phyloP scores from a whole-genome alignment of 1,284 basidiomycete genomes.

The Cystobasidium slooffiae region DNA sequence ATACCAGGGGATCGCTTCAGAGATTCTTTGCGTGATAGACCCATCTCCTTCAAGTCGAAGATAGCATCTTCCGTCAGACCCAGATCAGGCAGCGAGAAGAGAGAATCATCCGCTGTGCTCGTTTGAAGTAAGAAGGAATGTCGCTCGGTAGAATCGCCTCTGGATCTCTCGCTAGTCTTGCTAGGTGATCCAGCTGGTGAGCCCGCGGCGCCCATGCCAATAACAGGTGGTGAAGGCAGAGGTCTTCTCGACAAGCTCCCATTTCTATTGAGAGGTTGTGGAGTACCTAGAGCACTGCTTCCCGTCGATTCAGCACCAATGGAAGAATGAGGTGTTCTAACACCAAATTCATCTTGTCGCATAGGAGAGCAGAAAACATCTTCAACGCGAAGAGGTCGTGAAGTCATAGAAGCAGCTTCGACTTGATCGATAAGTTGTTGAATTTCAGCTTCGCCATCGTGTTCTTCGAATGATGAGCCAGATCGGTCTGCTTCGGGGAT shows the following conservation, averaged over 20 bases:
- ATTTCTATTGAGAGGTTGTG: conserved; percentile 30
- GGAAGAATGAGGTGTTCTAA: conserved; percentile 34
- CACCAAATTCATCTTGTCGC: conserved; percentile 31
- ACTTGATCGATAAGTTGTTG: conserved; percentile 38
- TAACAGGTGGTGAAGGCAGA: conserved; percentile 38
- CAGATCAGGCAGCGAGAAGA: conserved; percentile 37
- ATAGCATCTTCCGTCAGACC: conserved; percentile 13
- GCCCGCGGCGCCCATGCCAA: not conserved
- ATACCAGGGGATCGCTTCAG: conserved; percentile 34
- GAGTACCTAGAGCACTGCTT: conserved; percentile 22
- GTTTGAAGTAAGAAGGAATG: conserved; percentile 19
- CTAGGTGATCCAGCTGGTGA: not conserved
- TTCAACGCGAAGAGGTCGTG: conserved; percentile 4
- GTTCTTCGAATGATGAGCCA: conserved; percentile 17
- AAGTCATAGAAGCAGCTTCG: conserved; percentile 30
- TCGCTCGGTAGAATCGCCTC: conserved; percentile 20
- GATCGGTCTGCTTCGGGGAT: conserved; percentile 21
- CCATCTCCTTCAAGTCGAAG: conserved; percentile 32
- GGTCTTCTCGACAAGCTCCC: conserved; percentile 31
- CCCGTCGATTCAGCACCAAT: conserved; percentile 25
- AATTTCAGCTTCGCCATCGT: conserved; percentile 29
- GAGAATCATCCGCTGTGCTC: conserved; percentile 31
- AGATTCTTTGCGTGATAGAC: conserved; percentile 36
- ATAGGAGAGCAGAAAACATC: conserved; percentile 29
- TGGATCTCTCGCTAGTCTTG: not conserved